These are phyloP conservation scores for Nannochloris sp. DNA, from an alignment of 139 green algal species.

Conservation along the genomic window DNA sequence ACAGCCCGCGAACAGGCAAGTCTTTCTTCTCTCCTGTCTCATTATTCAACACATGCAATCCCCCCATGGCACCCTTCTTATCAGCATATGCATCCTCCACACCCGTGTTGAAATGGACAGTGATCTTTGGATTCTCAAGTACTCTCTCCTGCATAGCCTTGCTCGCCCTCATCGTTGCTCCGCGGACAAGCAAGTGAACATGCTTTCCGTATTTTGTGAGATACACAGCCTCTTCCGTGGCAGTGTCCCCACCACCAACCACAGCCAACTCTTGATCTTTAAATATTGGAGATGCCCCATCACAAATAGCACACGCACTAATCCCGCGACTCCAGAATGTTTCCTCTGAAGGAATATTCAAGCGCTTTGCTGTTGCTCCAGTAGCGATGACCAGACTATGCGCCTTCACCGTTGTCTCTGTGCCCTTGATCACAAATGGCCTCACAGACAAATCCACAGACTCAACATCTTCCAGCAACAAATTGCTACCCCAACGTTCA, in stretches of 20 bases:
- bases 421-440: slow-evolving; percentile 67
- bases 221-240: slow-evolving; percentile 92
- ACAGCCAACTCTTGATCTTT: slow-evolving; percentile 83
- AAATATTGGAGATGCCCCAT: slow-evolving; percentile 76
- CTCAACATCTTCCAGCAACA: slow-evolving; percentile 91
- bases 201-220: slow-evolving; percentile 92
- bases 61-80: slow-evolving; percentile 38
- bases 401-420: slow-evolving; percentile 56
- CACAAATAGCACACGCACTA: slow-evolving; percentile 41
- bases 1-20: slow-evolving; percentile 76
- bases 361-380: slow-evolving; percentile 79
- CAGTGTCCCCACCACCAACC: slow-evolving; percentile 92
- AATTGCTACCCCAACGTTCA: slow-evolving; percentile 85
- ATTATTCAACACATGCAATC: slow-evolving; percentile 43
- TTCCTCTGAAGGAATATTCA: slow-evolving; percentile 80
- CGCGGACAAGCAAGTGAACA: slow-evolving; percentile 90
- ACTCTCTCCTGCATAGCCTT: slow-evolving; percentile 82
- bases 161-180: slow-evolving; percentile 64
- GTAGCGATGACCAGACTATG: slow-evolving; percentile 93
- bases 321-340: slow-evolving; percentile 91
- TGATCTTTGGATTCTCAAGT: slow-evolving; percentile 48
- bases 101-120: slow-evolving; percentile 71
- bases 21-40: slow-evolving; percentile 44
- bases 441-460: slow-evolving; percentile 65
- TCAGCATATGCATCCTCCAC: slow-evolving; percentile 70